Conservation (phyloP, 805 yeast species). For the Saccharomycopsis sp. region DNA sequence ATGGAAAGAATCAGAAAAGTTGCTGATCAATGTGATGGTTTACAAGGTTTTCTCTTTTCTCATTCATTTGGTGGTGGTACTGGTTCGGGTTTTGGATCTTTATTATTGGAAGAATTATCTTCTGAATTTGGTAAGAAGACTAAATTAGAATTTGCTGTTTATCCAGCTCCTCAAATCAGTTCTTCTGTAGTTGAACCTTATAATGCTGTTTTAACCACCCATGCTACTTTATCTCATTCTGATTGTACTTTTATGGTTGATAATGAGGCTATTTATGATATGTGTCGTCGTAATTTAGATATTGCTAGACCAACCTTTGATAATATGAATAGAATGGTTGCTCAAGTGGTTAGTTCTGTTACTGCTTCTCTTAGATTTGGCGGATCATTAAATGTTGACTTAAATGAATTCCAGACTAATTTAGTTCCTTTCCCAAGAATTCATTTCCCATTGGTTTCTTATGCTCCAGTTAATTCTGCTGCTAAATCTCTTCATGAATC, state of each 20-base stretch:
- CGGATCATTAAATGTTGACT: slow-evolving; percentile 93
- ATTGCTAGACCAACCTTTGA: slow-evolving; percentile 84
- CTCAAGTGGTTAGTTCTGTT: slow-evolving; percentile 95
- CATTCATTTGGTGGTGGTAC: slow-evolving; percentile 99
- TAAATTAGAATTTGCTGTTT: slow-evolving; percentile 94
- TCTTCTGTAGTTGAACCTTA: slow-evolving; percentile 98
- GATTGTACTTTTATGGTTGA: slow-evolving; percentile 99
- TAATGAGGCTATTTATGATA: slow-evolving; percentile 97
- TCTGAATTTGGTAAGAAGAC: slow-evolving; percentile 94
- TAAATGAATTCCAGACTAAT: slow-evolving; percentile 97
- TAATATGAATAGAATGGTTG: slow-evolving; percentile 84
- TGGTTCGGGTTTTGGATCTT: slow-evolving; percentile 95
- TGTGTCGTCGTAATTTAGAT: slow-evolving; percentile 92
- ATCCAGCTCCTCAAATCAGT: slow-evolving; percentile 96
- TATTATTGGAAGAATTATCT: slow-evolving; percentile 83
- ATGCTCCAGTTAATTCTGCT: slow-evolving; percentile 90
- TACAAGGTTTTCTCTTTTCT: slow-evolving; percentile 94
- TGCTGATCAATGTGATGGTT: slow-evolving; percentile 93
- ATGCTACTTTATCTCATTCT: slow-evolving; percentile 94
- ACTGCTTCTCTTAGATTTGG: slow-evolving; percentile 96
- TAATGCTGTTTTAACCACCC: slow-evolving; percentile 94
- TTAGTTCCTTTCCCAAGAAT: slow-evolving; percentile 98
- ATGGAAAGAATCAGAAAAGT: slow-evolving; percentile 93
- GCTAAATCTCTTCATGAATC: slow-evolving; percentile 91
- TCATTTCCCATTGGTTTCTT: slow-evolving; percentile 97